Evolutionary conservation across 305 asterid genomes (phyloP), one percentile per base, ranked within the genome.

Genomic region (Solanum hybrid): DNA sequence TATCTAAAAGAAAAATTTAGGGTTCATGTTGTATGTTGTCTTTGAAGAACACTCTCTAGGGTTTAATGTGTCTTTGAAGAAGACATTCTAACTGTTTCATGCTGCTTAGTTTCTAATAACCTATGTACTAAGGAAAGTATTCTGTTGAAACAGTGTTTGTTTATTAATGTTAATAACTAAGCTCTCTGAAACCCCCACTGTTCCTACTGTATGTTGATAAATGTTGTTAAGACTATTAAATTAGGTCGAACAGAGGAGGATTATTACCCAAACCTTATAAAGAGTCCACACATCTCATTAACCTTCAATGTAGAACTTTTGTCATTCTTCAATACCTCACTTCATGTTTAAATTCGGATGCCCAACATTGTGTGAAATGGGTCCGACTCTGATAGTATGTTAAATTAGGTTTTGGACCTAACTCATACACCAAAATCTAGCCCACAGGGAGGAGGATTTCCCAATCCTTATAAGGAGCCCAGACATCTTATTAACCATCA

Each of bases 81-180:
- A 84, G 75, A 51, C 87, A 84, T 51, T 51, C 75, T 84, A 84
- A 84, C 3, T 84, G 42, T 51, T 84, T 84, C 42, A 51, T 40
- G 12, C 69, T 29, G 42, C 87, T 51, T 51, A 84, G 31, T 84
- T 84, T 51, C 42, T 51, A 51, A 64, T 27, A 27, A 72, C 10
- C 0, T 42, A 9, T 6, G 42, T 35, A 35, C 85, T 34, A 64
- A 82, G 87, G 71, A 51, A 84, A 31, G 42, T 26, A 84, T 84
- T 46, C 10, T 29, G 27, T 16, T 79, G 73, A 20, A 51, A 20
- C 27, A 27, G 2, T 40, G 72, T 42, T 40, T 42, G 75, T 51
- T 84, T 29, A 51, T 82, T 81, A 46, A 46, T 84, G 75, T 37
- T 84, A 51, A 51, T 84, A 84, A 84, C 87, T 51, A 84, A 29